Percentiles rank a stretch among this genome's conserved stretches.
Evolutionary conservation across 768 basidiomycete genomes (phyloP).

Genomic region (Rhodotorula kratochvilovae): DNA sequence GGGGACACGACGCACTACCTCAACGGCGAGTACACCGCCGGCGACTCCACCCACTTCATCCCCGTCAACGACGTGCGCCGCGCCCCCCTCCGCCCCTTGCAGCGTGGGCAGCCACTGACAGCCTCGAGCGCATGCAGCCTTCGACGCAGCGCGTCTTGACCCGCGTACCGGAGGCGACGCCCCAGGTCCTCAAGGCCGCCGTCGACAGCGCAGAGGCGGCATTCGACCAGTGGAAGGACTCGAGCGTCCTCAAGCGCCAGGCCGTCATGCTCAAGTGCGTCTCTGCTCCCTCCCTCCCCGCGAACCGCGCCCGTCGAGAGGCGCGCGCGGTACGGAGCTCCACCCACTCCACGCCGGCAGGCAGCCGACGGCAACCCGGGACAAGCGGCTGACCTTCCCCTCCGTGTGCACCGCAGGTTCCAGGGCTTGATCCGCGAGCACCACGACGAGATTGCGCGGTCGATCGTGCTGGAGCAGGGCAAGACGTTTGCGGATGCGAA

Average conservation of each 20-base stretch:
- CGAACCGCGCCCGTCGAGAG: neutral
- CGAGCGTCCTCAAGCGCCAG: slow-evolving; percentile 80
- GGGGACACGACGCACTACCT: slow-evolving; percentile 87
- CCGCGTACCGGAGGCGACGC: slow-evolving; percentile 81
- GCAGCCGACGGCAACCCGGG: neutral
- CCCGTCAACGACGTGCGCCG: slow-evolving; percentile 64
- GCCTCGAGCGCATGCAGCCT: slow-evolving; percentile 53
- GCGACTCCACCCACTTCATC: slow-evolving; percentile 70
- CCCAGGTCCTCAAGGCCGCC: slow-evolving; percentile 72
- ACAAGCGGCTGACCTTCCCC: neutral
- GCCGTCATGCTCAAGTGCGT: slow-evolving; percentile 80
- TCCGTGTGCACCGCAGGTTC: slow-evolving; percentile 55
- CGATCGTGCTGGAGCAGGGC: slow-evolving; percentile 62
- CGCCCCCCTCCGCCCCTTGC: accelerated
- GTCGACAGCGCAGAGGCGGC: slow-evolving; percentile 77
- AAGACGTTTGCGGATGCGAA: slow-evolving; percentile 92
- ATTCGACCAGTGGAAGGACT: slow-evolving; percentile 80
- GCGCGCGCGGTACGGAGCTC: neutral
- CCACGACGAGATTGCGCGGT: slow-evolving; percentile 68
- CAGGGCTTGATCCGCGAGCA: slow-evolving; percentile 81
- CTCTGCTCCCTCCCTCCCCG: neutral
- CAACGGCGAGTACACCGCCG: slow-evolving; percentile 81
- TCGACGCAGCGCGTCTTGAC: slow-evolving; percentile 86
- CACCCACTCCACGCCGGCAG: too few relatives aligned
- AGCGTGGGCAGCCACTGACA: neutral